Percentiles rank a stretch among this genome's conserved stretches.
These are phyloP conservation scores for Phaeophleospora eucalypticola DNA, from an alignment of 2,329 filamentous ascomycete species.

Conservation along the genomic window DNA sequence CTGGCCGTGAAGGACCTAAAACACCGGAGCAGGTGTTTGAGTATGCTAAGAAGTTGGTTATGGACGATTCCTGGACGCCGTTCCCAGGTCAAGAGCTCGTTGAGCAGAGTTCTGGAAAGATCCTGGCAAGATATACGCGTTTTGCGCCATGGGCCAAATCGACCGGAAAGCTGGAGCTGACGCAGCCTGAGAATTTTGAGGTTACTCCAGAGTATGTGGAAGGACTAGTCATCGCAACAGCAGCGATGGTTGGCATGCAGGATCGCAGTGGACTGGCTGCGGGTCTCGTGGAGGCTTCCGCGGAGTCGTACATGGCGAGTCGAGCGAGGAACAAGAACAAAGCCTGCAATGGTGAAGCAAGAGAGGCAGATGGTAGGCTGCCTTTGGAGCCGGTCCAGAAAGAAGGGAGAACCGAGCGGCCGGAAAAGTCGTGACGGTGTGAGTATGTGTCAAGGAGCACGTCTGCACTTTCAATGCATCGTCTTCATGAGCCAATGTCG, in stretches of 20 bases:
- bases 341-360: neutral
- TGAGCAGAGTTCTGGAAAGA: neutral
- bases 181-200: neutral
- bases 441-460: too few relatives aligned
- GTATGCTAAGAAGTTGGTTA: neutral
- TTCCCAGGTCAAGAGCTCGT: slow-evolving; percentile 4
- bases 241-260: slow-evolving; percentile 5
- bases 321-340: neutral
- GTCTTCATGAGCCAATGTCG: too few relatives aligned
- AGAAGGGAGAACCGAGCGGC: neutral
- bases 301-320: neutral
- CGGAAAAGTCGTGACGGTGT: neutral
- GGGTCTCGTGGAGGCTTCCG: neutral
- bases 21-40: neutral
- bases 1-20: too few relatives aligned
- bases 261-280: slow-evolving; percentile 2
- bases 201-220: neutral
- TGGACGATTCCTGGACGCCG: slow-evolving; percentile 2
- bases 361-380: neutral
- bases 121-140: slow-evolving; percentile 4
- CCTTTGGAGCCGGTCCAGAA: neutral
- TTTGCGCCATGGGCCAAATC: slow-evolving; percentile 4
- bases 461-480: too few relatives aligned
- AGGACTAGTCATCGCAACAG: neutral
- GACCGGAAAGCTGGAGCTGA: neutral